A percentile compares a stretch with the other conserved stretches of the same genome.
Evolutionary conservation across 257 asterid species (phyloP).

Genomic region (Scutellaria minor): DNA sequence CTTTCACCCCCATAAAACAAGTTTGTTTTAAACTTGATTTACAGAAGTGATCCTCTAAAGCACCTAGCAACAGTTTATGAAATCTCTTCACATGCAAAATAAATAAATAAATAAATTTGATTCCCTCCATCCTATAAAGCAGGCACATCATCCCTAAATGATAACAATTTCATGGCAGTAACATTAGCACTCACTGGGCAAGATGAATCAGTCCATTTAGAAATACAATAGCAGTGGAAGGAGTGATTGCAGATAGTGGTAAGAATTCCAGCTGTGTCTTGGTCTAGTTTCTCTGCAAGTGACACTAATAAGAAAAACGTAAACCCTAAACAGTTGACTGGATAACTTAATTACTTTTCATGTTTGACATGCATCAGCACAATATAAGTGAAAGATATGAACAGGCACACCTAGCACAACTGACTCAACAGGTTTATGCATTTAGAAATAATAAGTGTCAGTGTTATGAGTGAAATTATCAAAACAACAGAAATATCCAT

Average conservation of each 20-base stretch:
- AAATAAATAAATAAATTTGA: not conserved
- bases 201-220: slow-evolving; percentile 98
- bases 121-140: not conserved
- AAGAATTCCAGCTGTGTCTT: slow-evolving; percentile 85
- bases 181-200: slow-evolving; percentile 78
- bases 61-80: slow-evolving; percentile 11
- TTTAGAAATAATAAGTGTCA: slow-evolving; percentile 24
- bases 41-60: slow-evolving; percentile 16
- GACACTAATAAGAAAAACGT: slow-evolving; percentile 30
- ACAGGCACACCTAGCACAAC: slow-evolving; percentile 19
- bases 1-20: slow-evolving; percentile 6
- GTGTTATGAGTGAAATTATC: slow-evolving; percentile 14
- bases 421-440: not conserved
- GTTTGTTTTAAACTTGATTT: slow-evolving; percentile 8
- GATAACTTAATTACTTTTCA: slow-evolving; percentile 21
- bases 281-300: slow-evolving; percentile 86
- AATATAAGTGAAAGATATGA: slow-evolving; percentile 21
- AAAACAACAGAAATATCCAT: slow-evolving; percentile 3
- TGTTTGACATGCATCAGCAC: slow-evolving; percentile 23
- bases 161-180: slow-evolving; percentile 3
- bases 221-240: slow-evolving; percentile 97
- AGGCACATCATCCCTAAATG: slow-evolving; percentile 20
- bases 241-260: slow-evolving; percentile 97
- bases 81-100: not conserved
- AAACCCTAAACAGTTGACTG: slow-evolving; percentile 26